Conservation (phyloP, 2,329 filamentous ascomycete species). For the Trichoderma pleuroti region DNA sequence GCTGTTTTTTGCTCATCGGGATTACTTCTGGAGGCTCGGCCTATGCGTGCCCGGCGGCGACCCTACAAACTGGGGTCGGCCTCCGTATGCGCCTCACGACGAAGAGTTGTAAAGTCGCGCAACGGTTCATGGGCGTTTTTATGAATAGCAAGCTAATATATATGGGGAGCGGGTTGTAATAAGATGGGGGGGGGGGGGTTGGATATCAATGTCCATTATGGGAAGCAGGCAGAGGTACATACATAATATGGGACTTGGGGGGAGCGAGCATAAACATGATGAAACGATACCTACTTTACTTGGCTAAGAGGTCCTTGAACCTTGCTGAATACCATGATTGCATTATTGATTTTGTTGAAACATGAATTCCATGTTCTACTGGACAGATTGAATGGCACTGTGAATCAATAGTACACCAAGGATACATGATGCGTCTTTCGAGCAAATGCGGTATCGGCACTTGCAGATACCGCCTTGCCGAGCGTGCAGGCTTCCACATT, state of each 20-base stretch:
- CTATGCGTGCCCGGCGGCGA: slow-evolving; percentile 82
- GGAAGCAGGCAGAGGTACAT: neutral
- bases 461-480: neutral
- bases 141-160: neutral
- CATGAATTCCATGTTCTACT: neutral
- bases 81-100: slow-evolving; percentile 30
- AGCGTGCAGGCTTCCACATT: neutral
- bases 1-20: slow-evolving; percentile 86
- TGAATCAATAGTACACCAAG: neutral
- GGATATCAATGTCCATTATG: neutral
- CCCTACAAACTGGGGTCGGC: slow-evolving; percentile 62
- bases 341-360: neutral
- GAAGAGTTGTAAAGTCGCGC: neutral
- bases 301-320: neutral
- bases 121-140: neutral
- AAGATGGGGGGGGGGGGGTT: neutral
- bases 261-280: neutral
- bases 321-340: neutral
- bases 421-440: no score
- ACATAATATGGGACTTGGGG: neutral
- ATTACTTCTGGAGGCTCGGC: slow-evolving; percentile 94
- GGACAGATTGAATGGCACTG: neutral
- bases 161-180: neutral
- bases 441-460: neutral
- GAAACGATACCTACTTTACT: neutral